Evolutionary conservation across 179 eudicot genomes (phyloP).

Genomic region (Nepenthes alata): DNA sequence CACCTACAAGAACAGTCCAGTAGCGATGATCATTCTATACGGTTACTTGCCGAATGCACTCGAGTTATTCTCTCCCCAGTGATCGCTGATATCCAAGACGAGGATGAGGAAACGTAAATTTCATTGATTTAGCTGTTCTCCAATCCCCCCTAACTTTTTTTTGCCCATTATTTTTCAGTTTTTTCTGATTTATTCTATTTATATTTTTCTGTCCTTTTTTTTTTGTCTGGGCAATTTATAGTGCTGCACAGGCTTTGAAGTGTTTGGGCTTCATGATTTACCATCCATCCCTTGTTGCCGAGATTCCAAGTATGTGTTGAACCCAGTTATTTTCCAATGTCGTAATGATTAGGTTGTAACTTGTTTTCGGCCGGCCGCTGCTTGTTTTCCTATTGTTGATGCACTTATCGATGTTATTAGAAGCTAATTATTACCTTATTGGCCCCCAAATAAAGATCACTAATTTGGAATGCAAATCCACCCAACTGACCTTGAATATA

Average conservation of each 20-base stretch:
- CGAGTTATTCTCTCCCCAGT: conserved; percentile 26
- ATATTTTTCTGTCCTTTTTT: background rate
- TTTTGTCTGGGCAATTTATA: conserved; percentile 6
- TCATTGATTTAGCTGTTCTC: background rate
- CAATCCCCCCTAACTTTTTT: too few relatives aligned
- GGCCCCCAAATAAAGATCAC: too few relatives aligned
- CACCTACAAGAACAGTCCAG: conserved; percentile 47
- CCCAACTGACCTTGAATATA: too few relatives aligned
- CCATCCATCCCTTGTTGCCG: conserved; percentile 43
- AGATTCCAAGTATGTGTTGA: conserved; percentile 31
- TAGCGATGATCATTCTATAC: conserved; percentile 26
- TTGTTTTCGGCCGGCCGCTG: too few relatives aligned
- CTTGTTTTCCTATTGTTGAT: too few relatives aligned
- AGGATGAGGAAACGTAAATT: conserved; percentile 62
- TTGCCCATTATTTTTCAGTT: background rate
- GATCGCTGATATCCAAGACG: conserved; percentile 26
- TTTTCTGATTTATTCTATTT: background rate
- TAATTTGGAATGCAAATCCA: too few relatives aligned
- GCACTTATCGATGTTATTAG: too few relatives aligned
- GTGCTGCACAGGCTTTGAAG: conserved; percentile 71
- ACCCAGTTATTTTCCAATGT: background rate
- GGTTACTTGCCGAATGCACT: conserved; percentile 24
- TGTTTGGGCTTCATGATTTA: conserved; percentile 82
- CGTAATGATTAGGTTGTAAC: too few relatives aligned
- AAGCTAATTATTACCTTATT: too few relatives aligned